Conservation (phyloP, 2,329 filamentous ascomycete species). For the Fusarium staphyleae region DNA sequence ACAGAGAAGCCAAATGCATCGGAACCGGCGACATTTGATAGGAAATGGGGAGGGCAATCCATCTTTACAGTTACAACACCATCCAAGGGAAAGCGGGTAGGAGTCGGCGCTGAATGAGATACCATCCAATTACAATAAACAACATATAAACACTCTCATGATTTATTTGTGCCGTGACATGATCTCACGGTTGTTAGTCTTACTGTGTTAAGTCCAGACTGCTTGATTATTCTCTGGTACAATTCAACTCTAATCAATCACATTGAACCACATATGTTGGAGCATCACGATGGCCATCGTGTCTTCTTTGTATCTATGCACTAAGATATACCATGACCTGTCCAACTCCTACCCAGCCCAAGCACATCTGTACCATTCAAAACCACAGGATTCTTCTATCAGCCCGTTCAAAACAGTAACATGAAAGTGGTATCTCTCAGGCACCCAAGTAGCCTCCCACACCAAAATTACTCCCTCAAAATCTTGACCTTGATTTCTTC, state of each 20-base stretch:
- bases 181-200: too few relatives aligned
- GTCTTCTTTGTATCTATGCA: neutral
- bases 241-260: neutral
- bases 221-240: too few relatives aligned
- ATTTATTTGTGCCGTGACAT: neutral
- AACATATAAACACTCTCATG: neutral
- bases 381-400: neutral
- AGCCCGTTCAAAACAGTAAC: neutral
- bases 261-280: neutral
- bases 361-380: neutral
- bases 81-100: conserved; percentile 39
- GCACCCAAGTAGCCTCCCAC: neutral
- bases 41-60: conserved; percentile 27
- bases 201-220: too few relatives aligned
- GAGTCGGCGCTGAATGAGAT: conserved; percentile 43
- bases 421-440: conserved; percentile 1
- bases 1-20: conserved; percentile 22
- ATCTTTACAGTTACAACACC: conserved; percentile 35
- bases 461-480: neutral
- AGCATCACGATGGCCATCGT: neutral
- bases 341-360: neutral
- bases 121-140: conserved; percentile 40
- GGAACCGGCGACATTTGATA: conserved; percentile 22
- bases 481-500: too few relatives aligned
- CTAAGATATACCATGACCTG: neutral